A percentile compares a stretch with the other conserved stretches of the same genome.
Conservation (phyloP, 345 rosid species). For the Isatis tinctoria region DNA sequence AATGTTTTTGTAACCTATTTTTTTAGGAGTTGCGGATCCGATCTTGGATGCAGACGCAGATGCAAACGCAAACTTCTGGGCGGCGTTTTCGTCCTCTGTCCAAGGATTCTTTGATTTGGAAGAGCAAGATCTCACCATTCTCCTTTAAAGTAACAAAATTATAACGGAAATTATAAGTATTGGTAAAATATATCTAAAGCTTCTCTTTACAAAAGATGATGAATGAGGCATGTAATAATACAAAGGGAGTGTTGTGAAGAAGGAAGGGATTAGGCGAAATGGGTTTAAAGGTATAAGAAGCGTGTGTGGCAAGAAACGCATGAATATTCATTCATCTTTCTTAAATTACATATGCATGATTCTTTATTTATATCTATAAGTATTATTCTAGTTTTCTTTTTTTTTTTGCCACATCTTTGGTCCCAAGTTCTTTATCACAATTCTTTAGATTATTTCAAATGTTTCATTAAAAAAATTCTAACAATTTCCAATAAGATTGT, state of each 20-base stretch:
- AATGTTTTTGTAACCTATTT: constrained; percentile 29
- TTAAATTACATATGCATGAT: constrained; percentile 31
- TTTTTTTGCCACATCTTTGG: constrained; percentile 1
- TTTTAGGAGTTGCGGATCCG: constrained; percentile 19
- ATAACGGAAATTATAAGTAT: not conserved
- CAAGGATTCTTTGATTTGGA: constrained; percentile 25
- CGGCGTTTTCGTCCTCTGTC: constrained; percentile 13
- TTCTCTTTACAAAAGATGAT: constrained; percentile 4
- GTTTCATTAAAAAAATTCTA: not conserved
- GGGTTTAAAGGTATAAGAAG: constrained; percentile 35
- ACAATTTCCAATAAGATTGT: not conserved
- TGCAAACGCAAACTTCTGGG: constrained; percentile 20
- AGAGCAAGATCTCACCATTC: constrained; percentile 35
- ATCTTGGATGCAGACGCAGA: constrained; percentile 24
- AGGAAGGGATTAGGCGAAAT: constrained; percentile 36
- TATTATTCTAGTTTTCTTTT: constrained; percentile 7
- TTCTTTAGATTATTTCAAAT: not conserved
- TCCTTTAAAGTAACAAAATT: not conserved
- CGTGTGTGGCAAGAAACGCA: constrained; percentile 40
- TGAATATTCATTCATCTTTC: constrained; percentile 27
- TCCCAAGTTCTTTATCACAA: not conserved
- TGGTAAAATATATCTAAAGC: not conserved
- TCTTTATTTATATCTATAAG: not conserved
- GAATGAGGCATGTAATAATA: constrained; percentile 19
- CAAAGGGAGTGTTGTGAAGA: constrained; percentile 32